Conservation (phyloP, 2,329 filamentous ascomycete genomes). For the Ceratocystis smalleyi region DNA sequence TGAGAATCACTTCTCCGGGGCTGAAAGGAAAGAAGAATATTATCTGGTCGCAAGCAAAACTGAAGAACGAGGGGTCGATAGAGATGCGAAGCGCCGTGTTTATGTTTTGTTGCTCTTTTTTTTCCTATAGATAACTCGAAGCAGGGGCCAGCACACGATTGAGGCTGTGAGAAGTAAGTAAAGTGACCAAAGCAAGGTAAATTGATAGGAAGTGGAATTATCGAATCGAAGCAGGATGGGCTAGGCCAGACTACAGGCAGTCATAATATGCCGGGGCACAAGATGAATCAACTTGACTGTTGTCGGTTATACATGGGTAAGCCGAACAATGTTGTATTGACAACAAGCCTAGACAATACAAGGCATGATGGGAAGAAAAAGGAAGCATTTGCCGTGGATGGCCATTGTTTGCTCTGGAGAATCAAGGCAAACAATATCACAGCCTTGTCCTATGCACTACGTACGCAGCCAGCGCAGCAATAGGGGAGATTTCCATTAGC, state of each 20-base stretch:
- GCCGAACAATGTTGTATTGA: background rate
- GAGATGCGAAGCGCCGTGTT: background rate
- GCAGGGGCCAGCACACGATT: background rate
- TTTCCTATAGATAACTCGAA: background rate
- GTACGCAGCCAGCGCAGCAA: background rate
- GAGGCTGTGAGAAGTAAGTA: background rate
- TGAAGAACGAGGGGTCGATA: background rate
- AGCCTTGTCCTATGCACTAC: background rate
- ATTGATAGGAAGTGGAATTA: background rate
- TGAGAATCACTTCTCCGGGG: background rate
- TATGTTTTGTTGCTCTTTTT: background rate
- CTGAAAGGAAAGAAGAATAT: background rate
- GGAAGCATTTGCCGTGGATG: constrained; percentile 1
- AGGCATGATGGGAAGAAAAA: background rate
- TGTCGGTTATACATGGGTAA: background rate
- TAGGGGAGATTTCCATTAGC: background rate
- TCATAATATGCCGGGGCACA: background rate
- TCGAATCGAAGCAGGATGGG: background rate
- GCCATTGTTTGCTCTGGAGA: background rate
- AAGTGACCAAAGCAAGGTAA: background rate
- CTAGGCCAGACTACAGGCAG: background rate
- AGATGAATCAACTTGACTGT: background rate
- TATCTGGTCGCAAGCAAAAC: background rate
- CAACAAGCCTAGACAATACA: background rate
- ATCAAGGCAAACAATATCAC: background rate